Base-by-base conservation (phyloP, 2,329 filamentous ascomycete species). In the Penicillium sp. region DNA sequence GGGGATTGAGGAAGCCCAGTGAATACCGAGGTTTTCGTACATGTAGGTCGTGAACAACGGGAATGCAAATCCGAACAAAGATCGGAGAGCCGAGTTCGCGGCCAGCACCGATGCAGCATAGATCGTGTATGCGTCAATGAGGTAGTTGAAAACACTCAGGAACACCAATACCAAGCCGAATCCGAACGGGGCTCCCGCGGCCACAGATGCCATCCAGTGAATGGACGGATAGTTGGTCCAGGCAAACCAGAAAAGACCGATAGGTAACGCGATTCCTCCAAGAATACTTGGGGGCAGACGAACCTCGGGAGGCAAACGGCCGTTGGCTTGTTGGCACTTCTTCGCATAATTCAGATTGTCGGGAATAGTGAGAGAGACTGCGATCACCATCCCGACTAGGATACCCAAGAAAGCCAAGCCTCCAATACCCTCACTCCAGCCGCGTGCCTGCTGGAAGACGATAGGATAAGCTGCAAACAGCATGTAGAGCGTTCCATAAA, bases 291-390 rank as follows among this genome's bases (percentile, higher is more conserved):
- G 72, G 1, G 76, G 75, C 0, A 80, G 61, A 42, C 75, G 75
- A 21, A 75, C 74, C 65, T 82, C 80, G 0, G 81, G 80, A 9
- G 80, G 73, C 13, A 60, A 52, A 19, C 55, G 53, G 29, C 53
- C 56, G 17, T 55, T 59, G 19, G 55, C 58, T 44, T 57, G 24
- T 24, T 44, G 48, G 43, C 57, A 58, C 29, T 58, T 56, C 39
- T 56, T 60, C 8, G 55, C 56, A 43, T 68, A 69, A n/a, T 64
- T 60, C 38, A 61, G 56, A 49, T 71, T 70, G 45, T 70, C 65
- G 1, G 57, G 60, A 43, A 1, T 50, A 37, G 35, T 61, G 52
- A n/a, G 52, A 31, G 4, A 54, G 53, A 64, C 57, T 1, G 61
- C 63, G 9, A 54, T 28, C n/a, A 65, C 26, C 55, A 64, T 65